Base-by-base conservation (phyloP, 2,329 filamentous ascomycete genomes). In the Microdochium paspali region DNA sequence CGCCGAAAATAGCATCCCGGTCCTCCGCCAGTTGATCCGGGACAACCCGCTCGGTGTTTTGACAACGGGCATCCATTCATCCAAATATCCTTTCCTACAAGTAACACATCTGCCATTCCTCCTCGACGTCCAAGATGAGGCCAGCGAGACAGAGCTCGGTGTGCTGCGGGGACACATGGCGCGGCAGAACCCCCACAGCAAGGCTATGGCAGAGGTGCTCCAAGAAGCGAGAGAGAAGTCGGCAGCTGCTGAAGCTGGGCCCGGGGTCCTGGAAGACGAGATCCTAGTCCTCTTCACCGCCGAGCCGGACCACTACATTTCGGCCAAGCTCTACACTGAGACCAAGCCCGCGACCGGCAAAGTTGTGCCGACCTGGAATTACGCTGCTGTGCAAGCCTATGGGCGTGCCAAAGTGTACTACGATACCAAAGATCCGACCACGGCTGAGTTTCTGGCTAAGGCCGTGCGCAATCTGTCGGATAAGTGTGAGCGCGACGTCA, bases 311-410 rank as follows among this genome's bases (percentile, higher is more conserved):
- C 78, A 82, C 62, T 86, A 86, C 54, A 74, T 86, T 4, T 84
- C 82, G 0, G 80, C 82, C 1, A 81, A 83, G 50, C 85, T 85
- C 62, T 86, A 85, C 65, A 69, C 65, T 10, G 71, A 80, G 53
- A 85, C 82, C 1, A 86, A 85, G 58, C 82, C 80, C 0, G 58
- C 56, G 0, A 80, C 74, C 0, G 82, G 73, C 10, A 86, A 86
- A 54, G 82, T 85, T 0, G 82, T 84, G 4, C 81, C 81, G 1
- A 87, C 82, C 0, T 86, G 82, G 83, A 81, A 87, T 60, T 87
- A 86, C 54, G 69, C 78, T 0, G 80, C 82, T 0, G 81, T 73
- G 0, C 79, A 86, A 61, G 78, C 69, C 0, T 85, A 85, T 53
- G 82, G 82, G 1, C 70, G 61, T 2, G 75, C 76, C 1, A 74